These are phyloP conservation scores for Citeromyces siamensis DNA, from an alignment of 1,139 yeast genomes.

Conservation along the genomic window DNA sequence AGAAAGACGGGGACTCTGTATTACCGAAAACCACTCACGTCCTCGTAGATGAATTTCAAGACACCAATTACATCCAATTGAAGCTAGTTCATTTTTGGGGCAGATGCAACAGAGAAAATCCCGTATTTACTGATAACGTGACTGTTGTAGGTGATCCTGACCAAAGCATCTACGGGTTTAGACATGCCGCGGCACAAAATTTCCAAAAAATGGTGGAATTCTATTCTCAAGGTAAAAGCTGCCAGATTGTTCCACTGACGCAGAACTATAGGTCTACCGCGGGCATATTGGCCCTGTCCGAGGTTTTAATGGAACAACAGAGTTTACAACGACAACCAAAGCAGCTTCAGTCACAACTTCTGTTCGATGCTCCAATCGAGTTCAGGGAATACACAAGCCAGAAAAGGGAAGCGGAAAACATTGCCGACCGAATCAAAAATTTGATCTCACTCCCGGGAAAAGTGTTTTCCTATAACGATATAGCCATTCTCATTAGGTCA, in stretches of 20 bases:
- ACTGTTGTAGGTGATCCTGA: conserved; percentile 71
- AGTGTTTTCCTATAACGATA: conserved; percentile 36
- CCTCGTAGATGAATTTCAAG: conserved; percentile 90
- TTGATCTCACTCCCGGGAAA: conserved; percentile 24
- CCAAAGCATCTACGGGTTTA: conserved; percentile 67
- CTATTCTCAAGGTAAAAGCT: conserved; percentile 20
- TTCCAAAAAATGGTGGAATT: conserved; percentile 44
- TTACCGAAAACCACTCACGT: conserved; percentile 51
- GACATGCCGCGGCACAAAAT: conserved; percentile 67
- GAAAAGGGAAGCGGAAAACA: conserved; percentile 42
- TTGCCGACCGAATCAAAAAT: conserved; percentile 41
- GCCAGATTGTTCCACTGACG: conserved; percentile 30
- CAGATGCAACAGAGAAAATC: conserved; percentile 19
- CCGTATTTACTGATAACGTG: conserved; percentile 29
- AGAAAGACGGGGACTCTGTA: conserved; percentile 25
- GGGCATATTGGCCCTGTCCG: conserved; percentile 54
- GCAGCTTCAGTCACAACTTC: conserved; percentile 32
- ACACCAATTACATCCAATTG: conserved; percentile 70
- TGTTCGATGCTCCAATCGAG: conserved; percentile 32
- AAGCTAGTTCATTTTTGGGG: conserved; percentile 54
- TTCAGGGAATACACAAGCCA: conserved; percentile 26
- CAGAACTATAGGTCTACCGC: conserved; percentile 77
- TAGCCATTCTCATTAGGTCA: conserved; percentile 62
- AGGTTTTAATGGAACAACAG: conserved; percentile 55
- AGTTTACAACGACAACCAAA: conserved; percentile 25